Evolutionary conservation across 1,139 yeast species (phyloP).

Genomic region (Pichia sp.): DNA sequence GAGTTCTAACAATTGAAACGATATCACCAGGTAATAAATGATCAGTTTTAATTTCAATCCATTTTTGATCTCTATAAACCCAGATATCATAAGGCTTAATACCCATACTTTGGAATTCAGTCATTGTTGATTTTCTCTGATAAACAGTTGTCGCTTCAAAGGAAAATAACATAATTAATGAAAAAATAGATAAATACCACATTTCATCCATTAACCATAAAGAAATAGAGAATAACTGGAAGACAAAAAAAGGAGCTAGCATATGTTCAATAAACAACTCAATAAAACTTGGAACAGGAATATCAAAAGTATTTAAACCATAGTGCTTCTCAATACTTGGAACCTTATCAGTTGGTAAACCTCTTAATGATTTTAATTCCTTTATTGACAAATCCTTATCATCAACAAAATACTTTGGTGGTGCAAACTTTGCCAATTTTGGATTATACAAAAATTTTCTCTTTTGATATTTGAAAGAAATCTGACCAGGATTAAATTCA

Average conservation of each 20-base stretch:
- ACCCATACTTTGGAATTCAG: conserved; percentile 96
- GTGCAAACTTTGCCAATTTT: conserved; percentile 52
- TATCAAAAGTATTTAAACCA: conserved; percentile 85
- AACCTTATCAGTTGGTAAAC: conserved; percentile 41
- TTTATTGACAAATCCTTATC: conserved; percentile 58
- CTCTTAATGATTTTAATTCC: conserved; percentile 55
- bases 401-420: conserved; percentile 67
- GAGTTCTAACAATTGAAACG: conserved; percentile 78
- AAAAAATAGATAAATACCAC: conserved; percentile 92
- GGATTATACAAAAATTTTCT: conserved; percentile 74
- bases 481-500: conserved; percentile 51
- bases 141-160: conserved; percentile 93
- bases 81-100: conserved; percentile 80
- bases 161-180: conserved; percentile 83
- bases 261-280: conserved; percentile 97
- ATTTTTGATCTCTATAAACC: conserved; percentile 61
- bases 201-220: conserved; percentile 95
- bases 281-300: conserved; percentile 85
- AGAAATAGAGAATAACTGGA: conserved; percentile 92
- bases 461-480: conserved; percentile 82
- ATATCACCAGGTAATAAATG: conserved; percentile 88
- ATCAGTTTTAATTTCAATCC: conserved; percentile 67
- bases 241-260: conserved; percentile 95
- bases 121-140: conserved; percentile 91
- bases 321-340: conserved; percentile 53